Conservation (phyloP, 768 basidiomycete genomes). For the Podaxis rugospora region DNA sequence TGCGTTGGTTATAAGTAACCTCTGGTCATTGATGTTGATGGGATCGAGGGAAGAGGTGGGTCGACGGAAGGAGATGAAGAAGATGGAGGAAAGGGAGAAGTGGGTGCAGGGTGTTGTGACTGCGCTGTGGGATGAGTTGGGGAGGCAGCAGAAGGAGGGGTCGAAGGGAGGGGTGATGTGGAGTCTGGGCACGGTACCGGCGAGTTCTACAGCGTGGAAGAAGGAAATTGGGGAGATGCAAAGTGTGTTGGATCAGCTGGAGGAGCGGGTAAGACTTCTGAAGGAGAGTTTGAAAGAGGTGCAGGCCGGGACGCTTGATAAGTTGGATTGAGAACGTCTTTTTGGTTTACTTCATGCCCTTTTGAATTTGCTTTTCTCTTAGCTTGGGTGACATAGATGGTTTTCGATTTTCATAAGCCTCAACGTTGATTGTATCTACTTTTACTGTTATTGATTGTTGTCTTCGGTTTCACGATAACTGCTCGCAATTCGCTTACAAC, state of each 20-base stretch:
- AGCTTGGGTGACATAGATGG: not conserved
- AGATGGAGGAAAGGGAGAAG: conserved; percentile 65
- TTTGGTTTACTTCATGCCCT: not conserved
- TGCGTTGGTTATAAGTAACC: conserved; percentile 68
- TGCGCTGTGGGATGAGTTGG: conserved; percentile 69
- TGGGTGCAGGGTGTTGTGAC: conserved; percentile 72
- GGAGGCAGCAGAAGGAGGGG: conserved; percentile 33
- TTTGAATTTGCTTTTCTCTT: not conserved
- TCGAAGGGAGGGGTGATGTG: conserved; percentile 7
- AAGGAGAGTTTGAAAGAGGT: conserved; percentile 30
- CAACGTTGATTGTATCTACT: no score
- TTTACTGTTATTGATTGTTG: no score
- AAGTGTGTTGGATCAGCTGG: conserved; percentile 49
- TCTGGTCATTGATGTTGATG: conserved; percentile 56
- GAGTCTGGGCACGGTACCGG: not conserved
- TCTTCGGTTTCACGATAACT: no score
- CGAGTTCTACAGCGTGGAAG: conserved; percentile 27
- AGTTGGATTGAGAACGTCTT: not conserved
- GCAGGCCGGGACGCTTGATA: conserved; percentile 19
- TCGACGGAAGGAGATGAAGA: conserved; percentile 46
- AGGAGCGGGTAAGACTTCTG: conserved; percentile 49
- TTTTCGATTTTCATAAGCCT: no score
- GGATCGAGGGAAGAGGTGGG: conserved; percentile 32
- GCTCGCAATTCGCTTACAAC: no score
- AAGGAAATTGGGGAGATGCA: conserved; percentile 46